Percentiles rank a stretch among this genome's conserved stretches.
Conservation (phyloP, 352 stramenopile genomes). For the Globisporangium takayamanum region DNA sequence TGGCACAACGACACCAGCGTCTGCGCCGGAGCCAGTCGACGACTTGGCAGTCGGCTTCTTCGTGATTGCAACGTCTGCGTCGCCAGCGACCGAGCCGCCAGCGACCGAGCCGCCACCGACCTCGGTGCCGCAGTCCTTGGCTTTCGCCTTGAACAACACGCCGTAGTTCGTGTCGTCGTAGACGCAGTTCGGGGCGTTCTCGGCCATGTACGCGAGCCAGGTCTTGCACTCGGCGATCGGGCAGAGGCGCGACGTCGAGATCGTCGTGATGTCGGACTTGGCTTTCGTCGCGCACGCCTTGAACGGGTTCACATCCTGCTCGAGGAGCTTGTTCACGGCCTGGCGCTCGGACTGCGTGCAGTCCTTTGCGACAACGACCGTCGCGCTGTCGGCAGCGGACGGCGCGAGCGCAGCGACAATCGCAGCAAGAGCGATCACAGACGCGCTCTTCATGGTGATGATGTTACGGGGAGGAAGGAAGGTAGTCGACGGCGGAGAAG, state of each 20-base stretch:
- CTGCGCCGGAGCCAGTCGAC: constrained; percentile 10
- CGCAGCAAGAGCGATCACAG: constrained; percentile 12
- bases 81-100: constrained; percentile 1
- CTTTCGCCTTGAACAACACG: constrained; percentile 34
- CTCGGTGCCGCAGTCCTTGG: constrained; percentile 28
- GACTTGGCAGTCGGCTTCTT: constrained; percentile 7
- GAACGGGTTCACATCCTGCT: constrained; percentile 48
- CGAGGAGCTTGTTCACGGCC: constrained; percentile 45
- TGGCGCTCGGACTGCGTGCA: constrained; percentile 48
- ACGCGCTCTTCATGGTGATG: constrained; percentile 31
- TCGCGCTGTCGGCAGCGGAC: constrained; percentile 4
- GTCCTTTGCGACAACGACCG: constrained; percentile 27
- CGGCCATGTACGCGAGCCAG: constrained; percentile 55
- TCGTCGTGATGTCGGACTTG: constrained; percentile 38
- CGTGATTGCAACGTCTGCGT: background rate
- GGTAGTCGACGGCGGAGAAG: constrained; percentile 15
- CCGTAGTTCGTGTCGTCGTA: constrained; percentile 66
- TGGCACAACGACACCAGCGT: constrained; percentile 9
- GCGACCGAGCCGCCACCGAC: constrained; percentile 9
- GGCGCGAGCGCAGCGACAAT: constrained; percentile 15
- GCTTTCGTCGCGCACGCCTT: constrained; percentile 48
- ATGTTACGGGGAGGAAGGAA: background rate
- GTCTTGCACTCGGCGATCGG: constrained; percentile 35
- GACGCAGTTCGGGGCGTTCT: constrained; percentile 46
- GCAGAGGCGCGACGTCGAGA: constrained; percentile 49